These are phyloP conservation scores for Otatea glauca DNA, from an alignment of 176 grass and related monocot genomes.

Conservation along the genomic window DNA sequence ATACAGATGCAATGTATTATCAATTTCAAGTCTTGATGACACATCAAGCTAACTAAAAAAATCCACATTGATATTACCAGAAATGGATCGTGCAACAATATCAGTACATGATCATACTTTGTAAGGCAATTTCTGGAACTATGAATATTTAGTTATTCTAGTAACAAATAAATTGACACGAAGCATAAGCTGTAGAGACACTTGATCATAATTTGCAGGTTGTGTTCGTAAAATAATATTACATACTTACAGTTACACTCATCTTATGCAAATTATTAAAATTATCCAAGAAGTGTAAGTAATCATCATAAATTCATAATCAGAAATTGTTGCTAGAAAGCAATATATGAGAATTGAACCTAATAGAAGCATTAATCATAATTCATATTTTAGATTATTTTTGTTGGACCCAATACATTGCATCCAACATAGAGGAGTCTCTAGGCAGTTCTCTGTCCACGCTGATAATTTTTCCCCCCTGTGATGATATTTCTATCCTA, in stretches of 20 bases:
- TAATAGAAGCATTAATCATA: slow-evolving; percentile 27
- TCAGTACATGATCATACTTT: background rate
- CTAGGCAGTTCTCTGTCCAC: slow-evolving; percentile 19
- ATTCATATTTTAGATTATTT: slow-evolving; percentile 12
- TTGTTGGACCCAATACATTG: slow-evolving; percentile 18
- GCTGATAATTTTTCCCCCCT: slow-evolving; percentile 4
- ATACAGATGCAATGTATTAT: slow-evolving; percentile 35
- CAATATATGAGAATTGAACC: background rate
- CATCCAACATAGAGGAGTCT: slow-evolving; percentile 18
- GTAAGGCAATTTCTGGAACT: background rate
- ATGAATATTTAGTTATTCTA: background rate
- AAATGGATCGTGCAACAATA: slow-evolving; percentile 7
- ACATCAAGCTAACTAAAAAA: slow-evolving; percentile 3
- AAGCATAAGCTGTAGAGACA: slow-evolving; percentile 22
- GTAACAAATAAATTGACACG: background rate
- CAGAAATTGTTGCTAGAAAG: background rate
- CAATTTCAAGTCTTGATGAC: slow-evolving; percentile 1
- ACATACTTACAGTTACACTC: background rate
- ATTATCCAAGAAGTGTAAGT: slow-evolving; percentile 13
- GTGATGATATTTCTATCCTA: slow-evolving; percentile 44
- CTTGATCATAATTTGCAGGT: slow-evolving; percentile 17
- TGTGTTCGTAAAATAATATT: slow-evolving; percentile 1
- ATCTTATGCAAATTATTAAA: slow-evolving; percentile 22
- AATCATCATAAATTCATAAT: background rate
- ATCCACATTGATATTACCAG: slow-evolving; percentile 5